Percentiles rank a stretch among this genome's conserved stretches.
phyloP scores from a whole-genome alignment of 495 filamentous ascomycete species.

The Aspergillus coremiiformis region DNA sequence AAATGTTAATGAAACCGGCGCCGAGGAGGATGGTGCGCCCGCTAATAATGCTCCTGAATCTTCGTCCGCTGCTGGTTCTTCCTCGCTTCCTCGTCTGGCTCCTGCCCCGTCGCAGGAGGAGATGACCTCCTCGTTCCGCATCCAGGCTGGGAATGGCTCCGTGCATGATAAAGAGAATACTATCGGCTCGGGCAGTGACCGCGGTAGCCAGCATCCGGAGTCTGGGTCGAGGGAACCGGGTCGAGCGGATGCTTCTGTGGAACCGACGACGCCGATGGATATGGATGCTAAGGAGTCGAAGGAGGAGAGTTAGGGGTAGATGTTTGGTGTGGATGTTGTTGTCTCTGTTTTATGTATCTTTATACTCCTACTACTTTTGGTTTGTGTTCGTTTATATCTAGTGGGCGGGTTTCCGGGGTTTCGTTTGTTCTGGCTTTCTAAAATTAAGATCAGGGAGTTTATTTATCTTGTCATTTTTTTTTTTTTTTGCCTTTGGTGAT shows the following conservation, averaged over 20 bases:
- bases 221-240: constrained; percentile 10
- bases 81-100: constrained; percentile 28
- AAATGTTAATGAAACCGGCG: constrained; percentile 19
- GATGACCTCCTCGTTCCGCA: constrained; percentile 36
- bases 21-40: constrained; percentile 17
- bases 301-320: constrained; percentile 21
- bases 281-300: constrained; percentile 34
- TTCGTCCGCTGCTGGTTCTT: neutral
- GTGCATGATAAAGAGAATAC: constrained; percentile 22
- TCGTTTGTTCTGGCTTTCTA: neutral
- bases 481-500: neutral
- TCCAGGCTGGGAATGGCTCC: constrained; percentile 26
- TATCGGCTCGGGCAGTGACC: constrained; percentile 12
- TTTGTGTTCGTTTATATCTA: constrained; percentile 3
- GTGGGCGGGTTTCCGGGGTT: neutral
- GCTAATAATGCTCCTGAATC: constrained; percentile 12
- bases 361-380: constrained; percentile 8
- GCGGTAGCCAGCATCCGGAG: constrained; percentile 21
- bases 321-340: too few relatives aligned
- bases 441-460: neutral
- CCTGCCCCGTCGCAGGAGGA: constrained; percentile 38
- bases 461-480: neutral
- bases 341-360: constrained; percentile 14
- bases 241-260: constrained; percentile 16
- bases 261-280: constrained; percentile 37